Conservation (phyloP, 495 filamentous ascomycete genomes). For the Tetracladium setigerum region DNA sequence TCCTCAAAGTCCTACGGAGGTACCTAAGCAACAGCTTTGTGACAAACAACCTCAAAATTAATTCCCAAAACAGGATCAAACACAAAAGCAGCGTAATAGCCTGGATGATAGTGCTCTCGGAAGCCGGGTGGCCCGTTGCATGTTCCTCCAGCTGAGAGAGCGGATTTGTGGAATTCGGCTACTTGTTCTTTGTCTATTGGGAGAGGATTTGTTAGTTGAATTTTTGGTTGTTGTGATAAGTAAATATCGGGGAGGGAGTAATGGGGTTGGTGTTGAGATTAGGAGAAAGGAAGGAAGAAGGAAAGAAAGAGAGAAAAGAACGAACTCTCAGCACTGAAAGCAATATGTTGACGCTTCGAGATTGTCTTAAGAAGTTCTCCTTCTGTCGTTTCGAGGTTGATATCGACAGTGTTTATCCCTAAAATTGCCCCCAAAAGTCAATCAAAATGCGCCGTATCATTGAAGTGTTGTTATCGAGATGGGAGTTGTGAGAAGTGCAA, state of each 20-base stretch:
- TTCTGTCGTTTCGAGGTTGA: not conserved
- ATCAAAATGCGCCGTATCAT: too few species aligned
- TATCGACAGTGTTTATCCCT: not conserved
- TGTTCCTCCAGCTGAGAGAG: constrained; percentile 35
- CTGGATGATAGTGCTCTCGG: constrained; percentile 30
- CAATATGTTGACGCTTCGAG: not conserved
- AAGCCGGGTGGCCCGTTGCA: constrained; percentile 40
- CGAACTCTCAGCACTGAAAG: constrained; percentile 4
- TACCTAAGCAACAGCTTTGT: not conserved
- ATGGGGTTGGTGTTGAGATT: too few species aligned
- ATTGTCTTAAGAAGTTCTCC: not conserved
- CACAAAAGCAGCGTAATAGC: constrained; percentile 44
- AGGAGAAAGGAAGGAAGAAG: too few species aligned
- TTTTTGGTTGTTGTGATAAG: too few species aligned
- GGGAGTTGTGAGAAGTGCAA: too few species aligned
- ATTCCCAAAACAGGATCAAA: constrained; percentile 36
- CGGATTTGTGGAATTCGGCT: constrained; percentile 29
- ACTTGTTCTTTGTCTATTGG: constrained; percentile 7
- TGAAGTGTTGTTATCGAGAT: too few species aligned
- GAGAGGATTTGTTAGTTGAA: not conserved
- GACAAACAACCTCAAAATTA: constrained; percentile 36
- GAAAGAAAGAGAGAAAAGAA: not conserved
- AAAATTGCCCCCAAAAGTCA: not conserved
- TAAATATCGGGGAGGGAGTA: too few species aligned
- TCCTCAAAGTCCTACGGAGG: too few species aligned